phyloP scores from a whole-genome alignment of 2,329 filamentous ascomycete genomes.

The Ophiosphaerella narmari region DNA sequence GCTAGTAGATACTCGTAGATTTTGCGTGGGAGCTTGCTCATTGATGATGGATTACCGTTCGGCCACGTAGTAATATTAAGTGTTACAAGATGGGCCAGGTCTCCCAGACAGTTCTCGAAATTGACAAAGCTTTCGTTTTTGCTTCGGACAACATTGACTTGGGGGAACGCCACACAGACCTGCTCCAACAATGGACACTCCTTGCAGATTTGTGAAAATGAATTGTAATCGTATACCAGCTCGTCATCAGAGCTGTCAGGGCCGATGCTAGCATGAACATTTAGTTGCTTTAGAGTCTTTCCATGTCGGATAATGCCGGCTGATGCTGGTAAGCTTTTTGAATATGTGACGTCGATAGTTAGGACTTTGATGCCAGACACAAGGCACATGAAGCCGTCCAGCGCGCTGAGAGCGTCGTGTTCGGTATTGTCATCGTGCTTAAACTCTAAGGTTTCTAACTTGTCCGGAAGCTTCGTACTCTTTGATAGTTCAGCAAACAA shows the following conservation, averaged over 20 bases:
- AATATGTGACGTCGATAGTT: conserved; percentile 50
- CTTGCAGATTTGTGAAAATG: conserved; percentile 54
- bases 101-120: conserved; percentile 48
- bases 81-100: conserved; percentile 49
- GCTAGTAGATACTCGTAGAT: conserved; percentile 54
- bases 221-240: conserved; percentile 49
- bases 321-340: conserved; percentile 48
- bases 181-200: conserved; percentile 51
- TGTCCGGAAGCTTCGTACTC: conserved; percentile 50
- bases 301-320: conserved; percentile 52
- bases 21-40: conserved; percentile 45
- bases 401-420: conserved; percentile 51
- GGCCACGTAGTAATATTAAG: conserved; percentile 57
- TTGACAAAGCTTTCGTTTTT: conserved; percentile 50
- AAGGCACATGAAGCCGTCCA: conserved; percentile 55
- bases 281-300: conserved; percentile 52
- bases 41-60: conserved; percentile 48
- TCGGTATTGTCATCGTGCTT: conserved; percentile 56
- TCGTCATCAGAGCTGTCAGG: conserved; percentile 49
- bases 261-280: conserved; percentile 48
- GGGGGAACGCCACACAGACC: conserved; percentile 53
- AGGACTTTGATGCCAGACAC: conserved; percentile 52
- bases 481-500: conserved; percentile 55
- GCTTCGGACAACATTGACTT: conserved; percentile 49
- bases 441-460: conserved; percentile 52